A percentile compares a stretch with the other conserved stretches of the same genome.
Evolutionary conservation across 805 yeast genomes (phyloP).

Genomic region (Starmerella apis): DNA sequence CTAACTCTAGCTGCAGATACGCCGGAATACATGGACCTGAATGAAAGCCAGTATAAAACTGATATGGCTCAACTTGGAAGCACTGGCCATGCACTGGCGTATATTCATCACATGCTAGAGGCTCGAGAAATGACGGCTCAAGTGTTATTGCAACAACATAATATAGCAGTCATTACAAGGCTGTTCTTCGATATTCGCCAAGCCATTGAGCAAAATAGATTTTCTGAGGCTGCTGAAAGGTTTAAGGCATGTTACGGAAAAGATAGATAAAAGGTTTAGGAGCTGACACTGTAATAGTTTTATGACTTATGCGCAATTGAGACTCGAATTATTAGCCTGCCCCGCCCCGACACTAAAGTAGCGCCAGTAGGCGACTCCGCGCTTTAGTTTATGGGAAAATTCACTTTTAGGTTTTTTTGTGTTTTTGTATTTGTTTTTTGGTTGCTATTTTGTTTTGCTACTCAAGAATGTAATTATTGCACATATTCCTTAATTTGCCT

Average conservation of each 20-base stretch:
- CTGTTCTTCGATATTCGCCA: conserved; percentile 31
- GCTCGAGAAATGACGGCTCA: conserved; percentile 39
- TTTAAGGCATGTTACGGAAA: conserved; percentile 6
- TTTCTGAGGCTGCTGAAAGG: conserved; percentile 21
- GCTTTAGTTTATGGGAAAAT: too few species aligned
- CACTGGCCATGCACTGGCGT: conserved; percentile 32
- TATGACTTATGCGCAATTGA: too few species aligned
- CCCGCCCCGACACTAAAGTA: too few species aligned
- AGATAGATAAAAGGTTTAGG: neutral
- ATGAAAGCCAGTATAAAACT: conserved; percentile 28
- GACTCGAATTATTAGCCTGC: too few species aligned
- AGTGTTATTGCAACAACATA: conserved; percentile 36
- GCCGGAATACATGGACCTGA: conserved; percentile 27
- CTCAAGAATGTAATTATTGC: too few species aligned
- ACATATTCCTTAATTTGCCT: too few species aligned
- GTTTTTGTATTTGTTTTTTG: too few species aligned
- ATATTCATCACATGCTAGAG: conserved; percentile 35
- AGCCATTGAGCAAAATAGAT: conserved; percentile 29
- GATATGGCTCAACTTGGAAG: conserved; percentile 29
- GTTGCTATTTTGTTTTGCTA: too few species aligned
- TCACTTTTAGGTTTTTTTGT: too few species aligned
- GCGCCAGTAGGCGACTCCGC: too few species aligned
- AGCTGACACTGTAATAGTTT: too few species aligned
- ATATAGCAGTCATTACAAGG: conserved; percentile 26
- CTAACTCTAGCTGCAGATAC: conserved; percentile 26